Conservation (phyloP, 2,329 filamentous ascomycete genomes). For the Torrubiellomyces zombiae region DNA sequence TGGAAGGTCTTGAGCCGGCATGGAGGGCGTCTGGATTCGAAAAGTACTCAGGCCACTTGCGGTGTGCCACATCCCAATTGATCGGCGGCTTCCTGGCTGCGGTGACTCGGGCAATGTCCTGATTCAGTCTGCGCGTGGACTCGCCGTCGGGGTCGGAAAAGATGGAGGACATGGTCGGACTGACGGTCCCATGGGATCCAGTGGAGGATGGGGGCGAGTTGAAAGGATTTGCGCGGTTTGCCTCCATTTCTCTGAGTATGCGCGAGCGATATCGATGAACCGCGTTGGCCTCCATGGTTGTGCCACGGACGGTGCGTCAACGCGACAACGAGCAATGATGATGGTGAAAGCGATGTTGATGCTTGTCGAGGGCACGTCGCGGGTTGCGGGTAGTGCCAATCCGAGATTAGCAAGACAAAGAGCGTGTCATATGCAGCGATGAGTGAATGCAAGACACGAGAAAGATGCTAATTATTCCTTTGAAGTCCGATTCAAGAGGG, state of each 20-base stretch:
- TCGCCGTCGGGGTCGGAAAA: slow-evolving; percentile 36
- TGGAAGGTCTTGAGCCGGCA: slow-evolving; percentile 19
- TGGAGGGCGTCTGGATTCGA: slow-evolving; percentile 19
- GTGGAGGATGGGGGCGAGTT: slow-evolving; percentile 42
- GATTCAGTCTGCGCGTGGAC: slow-evolving; percentile 32
- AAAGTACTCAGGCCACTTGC: slow-evolving; percentile 36
- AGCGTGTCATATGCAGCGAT: too few relatives aligned
- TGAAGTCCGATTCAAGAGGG: too few relatives aligned
- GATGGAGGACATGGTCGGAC: slow-evolving; percentile 34
- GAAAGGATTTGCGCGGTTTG: slow-evolving; percentile 37
- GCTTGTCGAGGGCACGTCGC: too few relatives aligned
- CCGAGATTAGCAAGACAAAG: too few relatives aligned
- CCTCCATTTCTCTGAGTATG: slow-evolving; percentile 34
- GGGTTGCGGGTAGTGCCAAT: too few relatives aligned
- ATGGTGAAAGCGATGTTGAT: too few relatives aligned
- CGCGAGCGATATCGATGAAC: slow-evolving; percentile 27
- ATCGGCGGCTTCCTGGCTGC: slow-evolving; percentile 21
- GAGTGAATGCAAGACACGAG: too few relatives aligned
- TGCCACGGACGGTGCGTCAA: slow-evolving; percentile 9
- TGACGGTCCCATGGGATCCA: slow-evolving; percentile 39
- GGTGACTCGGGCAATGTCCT: slow-evolving; percentile 28
- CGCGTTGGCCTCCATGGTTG: slow-evolving; percentile 25
- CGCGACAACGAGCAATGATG: too few relatives aligned
- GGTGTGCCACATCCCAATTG: slow-evolving; percentile 28
- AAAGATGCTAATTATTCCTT: too few relatives aligned